A percentile compares a stretch with the other conserved stretches of the same genome.
phyloP scores from a whole-genome alignment of 805 yeast species.

The Alloascoidea africana region DNA sequence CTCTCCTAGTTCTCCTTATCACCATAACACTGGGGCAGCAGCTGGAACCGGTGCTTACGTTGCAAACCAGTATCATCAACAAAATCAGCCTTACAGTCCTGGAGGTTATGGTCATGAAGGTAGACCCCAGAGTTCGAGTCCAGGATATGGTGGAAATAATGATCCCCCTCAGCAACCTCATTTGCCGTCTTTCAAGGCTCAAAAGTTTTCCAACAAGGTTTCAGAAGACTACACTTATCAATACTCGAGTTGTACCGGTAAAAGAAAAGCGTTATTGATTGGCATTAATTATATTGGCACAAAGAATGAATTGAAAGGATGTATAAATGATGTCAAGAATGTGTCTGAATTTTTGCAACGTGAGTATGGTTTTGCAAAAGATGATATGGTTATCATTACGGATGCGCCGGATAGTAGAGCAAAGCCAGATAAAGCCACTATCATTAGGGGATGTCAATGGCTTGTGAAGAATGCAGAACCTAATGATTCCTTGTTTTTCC shows the following conservation, averaged over 20 bases:
- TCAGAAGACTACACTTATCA: too few relatives aligned
- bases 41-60: too few relatives aligned
- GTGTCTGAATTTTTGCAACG: background rate
- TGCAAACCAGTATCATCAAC: too few relatives aligned
- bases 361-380: conserved; percentile 18
- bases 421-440: conserved; percentile 54
- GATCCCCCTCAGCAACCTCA: too few relatives aligned
- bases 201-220: too few relatives aligned
- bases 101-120: too few relatives aligned
- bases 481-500: conserved; percentile 68
- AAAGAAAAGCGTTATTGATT: conserved; percentile 56
- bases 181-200: too few relatives aligned
- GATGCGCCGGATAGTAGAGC: conserved; percentile 24
- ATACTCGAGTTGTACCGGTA: conserved; percentile 59
- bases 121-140: too few relatives aligned
- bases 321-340: conserved; percentile 62
- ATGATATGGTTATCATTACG: conserved; percentile 23
- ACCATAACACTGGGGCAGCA: too few relatives aligned
- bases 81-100: too few relatives aligned
- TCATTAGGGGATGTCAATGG: conserved; percentile 73
- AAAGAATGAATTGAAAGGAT: conserved; percentile 48
- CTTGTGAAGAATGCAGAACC: conserved; percentile 57
- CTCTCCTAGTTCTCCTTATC: too few relatives aligned
- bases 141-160: too few relatives aligned
- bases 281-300: conserved; percentile 71